Percentiles rank a stretch among this genome's conserved stretches.
These are phyloP conservation scores for Fusarium sp. DNA, from an alignment of 2,329 filamentous ascomycete genomes.

Conservation along the genomic window DNA sequence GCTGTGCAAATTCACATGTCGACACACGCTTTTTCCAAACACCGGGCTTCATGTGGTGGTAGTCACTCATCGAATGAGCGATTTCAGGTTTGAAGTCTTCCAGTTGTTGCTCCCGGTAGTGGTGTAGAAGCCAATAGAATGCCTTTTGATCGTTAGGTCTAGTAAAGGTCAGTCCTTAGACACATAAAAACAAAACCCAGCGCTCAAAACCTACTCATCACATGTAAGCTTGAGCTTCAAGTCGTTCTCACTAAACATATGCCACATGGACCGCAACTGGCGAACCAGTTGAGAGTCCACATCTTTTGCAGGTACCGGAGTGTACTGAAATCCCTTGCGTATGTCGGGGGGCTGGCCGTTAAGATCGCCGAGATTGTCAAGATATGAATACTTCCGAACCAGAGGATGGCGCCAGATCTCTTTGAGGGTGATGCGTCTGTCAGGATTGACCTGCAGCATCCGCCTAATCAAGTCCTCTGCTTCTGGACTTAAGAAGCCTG, in stretches of 20 bases:
- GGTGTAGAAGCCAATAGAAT: conserved; percentile 88
- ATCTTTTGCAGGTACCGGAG: conserved; percentile 72
- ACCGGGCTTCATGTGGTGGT: conserved; percentile 80
- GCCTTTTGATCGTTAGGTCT: conserved; percentile 92
- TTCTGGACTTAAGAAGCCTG: conserved; percentile 74
- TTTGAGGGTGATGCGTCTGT: conserved; percentile 82
- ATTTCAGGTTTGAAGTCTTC: conserved; percentile 89
- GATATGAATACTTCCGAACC: conserved; percentile 84
- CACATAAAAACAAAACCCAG: background rate
- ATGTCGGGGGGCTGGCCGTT: conserved; percentile 69
- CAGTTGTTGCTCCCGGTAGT: conserved; percentile 86
- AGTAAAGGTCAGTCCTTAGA: conserved; percentile 43
- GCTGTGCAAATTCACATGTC: conserved; percentile 71
- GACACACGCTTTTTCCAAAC: conserved; percentile 73
- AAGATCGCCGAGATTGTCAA: conserved; percentile 75
- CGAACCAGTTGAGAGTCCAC: conserved; percentile 87
- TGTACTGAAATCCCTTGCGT: conserved; percentile 73
- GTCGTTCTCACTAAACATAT: conserved; percentile 82
- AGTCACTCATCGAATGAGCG: conserved; percentile 90
- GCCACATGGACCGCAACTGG: conserved; percentile 92
- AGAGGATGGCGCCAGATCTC: conserved; percentile 91
- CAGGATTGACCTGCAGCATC: conserved; percentile 85
- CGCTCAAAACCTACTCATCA: conserved; percentile 67
- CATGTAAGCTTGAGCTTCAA: conserved; percentile 78
- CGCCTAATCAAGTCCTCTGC: conserved; percentile 83